Evolutionary conservation across 2,329 filamentous ascomycete species (phyloP), one percentile per base, ranked within the genome.

Genomic region (Sporothrix pallida): DNA sequence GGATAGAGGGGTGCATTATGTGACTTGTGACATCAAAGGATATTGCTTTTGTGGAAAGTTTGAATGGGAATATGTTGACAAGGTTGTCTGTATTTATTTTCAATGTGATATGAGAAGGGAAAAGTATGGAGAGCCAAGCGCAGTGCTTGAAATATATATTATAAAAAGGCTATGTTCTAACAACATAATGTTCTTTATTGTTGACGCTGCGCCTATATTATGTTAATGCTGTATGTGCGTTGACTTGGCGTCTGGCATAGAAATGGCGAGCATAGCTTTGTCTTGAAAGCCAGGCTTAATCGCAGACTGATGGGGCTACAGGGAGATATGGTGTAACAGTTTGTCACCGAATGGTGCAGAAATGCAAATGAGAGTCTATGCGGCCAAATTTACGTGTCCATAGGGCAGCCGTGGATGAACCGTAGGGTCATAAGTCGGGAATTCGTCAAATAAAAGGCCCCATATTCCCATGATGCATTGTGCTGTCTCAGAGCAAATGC

Each of bases 81-180:
- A 31, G 13, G 44, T n/a, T 50, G 58, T 6, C 8, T 31, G 3
- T 69, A 26, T 68, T 68, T 68, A 68, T 46, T 68, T 68, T 68
- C 2, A 31, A 6, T 46, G 44, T 26, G 23, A 26, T 26, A 26
- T 67, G 42, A 31, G 20, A 17, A 31, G n/a, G 17, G 46, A 13
- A n/a, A 42, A 50, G 63, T 20, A 37, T 37, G 4, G 31, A 37
- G 31, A 5, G 23, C 31, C 31, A 37, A 37, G 31, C 31, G 7
- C 7, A 37, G 31, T 37, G 31, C 31, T 37, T 37, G 31, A 37
- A 37, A 37, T 6, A 37, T 37, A 37, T 7, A 37, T 37, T 7
- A 37, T 37, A 37, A 37, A 37, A 37, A 37, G 31, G 31, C 31
- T 37, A 37, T 37, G 31, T 7, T 37, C 31, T 37, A 37, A 37